phyloP scores from a whole-genome alignment of 2,329 filamentous ascomycete genomes.

The Didymosphaeria variabile region DNA sequence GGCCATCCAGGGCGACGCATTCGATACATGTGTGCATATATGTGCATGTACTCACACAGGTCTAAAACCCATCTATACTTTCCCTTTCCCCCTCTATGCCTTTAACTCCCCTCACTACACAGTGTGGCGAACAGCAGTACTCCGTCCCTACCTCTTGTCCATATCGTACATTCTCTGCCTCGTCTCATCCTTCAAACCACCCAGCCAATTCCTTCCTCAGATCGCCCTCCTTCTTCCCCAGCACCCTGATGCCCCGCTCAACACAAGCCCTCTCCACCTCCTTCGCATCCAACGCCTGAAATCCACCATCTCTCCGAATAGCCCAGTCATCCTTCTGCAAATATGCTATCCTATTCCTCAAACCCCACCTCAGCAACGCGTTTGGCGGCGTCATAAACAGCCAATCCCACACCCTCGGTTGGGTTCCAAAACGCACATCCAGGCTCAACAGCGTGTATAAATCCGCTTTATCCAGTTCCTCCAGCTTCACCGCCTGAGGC shows the following conservation, averaged over 20 bases:
- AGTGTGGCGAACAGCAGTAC: background rate
- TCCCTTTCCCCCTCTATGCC: background rate
- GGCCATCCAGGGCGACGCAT: background rate
- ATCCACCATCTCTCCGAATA: slow-evolving; percentile 70
- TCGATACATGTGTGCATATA: background rate
- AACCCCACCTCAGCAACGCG: slow-evolving; percentile 63
- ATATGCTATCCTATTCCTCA: slow-evolving; percentile 67
- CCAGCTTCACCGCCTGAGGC: slow-evolving; percentile 14
- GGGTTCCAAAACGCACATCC: slow-evolving; percentile 33
- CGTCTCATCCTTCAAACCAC: slow-evolving; percentile 28
- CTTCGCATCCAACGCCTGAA: slow-evolving; percentile 63
- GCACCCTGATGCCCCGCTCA: slow-evolving; percentile 56
- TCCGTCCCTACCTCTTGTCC: background rate
- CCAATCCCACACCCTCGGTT: slow-evolving; percentile 49
- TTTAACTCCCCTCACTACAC: background rate
- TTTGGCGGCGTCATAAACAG: slow-evolving; percentile 52
- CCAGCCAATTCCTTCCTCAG: slow-evolving; percentile 33
- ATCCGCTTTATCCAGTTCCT: slow-evolving; percentile 20
- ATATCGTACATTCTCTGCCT: background rate
- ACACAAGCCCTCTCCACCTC: slow-evolving; percentile 76
- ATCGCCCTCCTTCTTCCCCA: slow-evolving; percentile 40
- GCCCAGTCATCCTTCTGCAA: slow-evolving; percentile 76
- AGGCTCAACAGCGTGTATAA: slow-evolving; percentile 31
- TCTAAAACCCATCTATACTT: background rate
- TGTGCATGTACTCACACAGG: background rate